Evolutionary conservation across 495 filamentous ascomycete species (phyloP).

Genomic region (Tuber melanosporum): DNA sequence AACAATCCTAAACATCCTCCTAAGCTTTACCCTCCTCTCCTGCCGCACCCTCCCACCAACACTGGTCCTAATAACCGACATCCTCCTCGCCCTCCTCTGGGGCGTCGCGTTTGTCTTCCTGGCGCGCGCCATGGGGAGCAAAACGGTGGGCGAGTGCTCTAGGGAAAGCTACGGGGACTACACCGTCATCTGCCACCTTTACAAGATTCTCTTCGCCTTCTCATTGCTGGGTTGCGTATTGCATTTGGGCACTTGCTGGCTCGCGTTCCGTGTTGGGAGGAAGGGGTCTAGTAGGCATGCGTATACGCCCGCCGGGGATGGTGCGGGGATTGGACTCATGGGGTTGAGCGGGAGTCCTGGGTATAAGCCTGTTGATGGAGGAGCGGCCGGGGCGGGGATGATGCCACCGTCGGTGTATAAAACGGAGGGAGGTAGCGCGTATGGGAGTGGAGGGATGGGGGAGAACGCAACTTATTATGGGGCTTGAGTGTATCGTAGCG

Average conservation of each 20-base stretch:
- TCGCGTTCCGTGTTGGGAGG: not conserved
- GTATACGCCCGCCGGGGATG: not conserved
- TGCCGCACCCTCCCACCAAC: slow-evolving; percentile 20
- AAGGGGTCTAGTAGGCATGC: not conserved
- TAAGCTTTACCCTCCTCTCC: slow-evolving; percentile 24
- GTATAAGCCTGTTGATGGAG: not conserved
- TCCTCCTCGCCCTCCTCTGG: slow-evolving; percentile 32
- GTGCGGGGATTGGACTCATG: not conserved
- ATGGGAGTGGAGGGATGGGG: not conserved
- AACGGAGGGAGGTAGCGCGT: not conserved
- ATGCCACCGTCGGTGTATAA: not conserved
- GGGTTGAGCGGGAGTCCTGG: not conserved
- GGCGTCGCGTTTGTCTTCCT: slow-evolving; percentile 20
- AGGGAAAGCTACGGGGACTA: slow-evolving; percentile 32
- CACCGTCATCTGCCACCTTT: slow-evolving; percentile 38
- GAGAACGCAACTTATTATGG: not conserved
- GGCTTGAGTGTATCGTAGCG: not conserved
- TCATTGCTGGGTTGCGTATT: slow-evolving; percentile 20
- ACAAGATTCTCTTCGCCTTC: slow-evolving; percentile 36
- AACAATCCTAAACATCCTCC: slow-evolving; percentile 23
- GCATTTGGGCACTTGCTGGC: not conserved
- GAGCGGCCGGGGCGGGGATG: not conserved
- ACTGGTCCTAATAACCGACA: slow-evolving; percentile 26
- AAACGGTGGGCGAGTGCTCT: slow-evolving; percentile 24
- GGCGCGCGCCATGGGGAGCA: slow-evolving; percentile 35